Conservation (phyloP, 2,329 filamentous ascomycete genomes). For the Emericellopsis atlantica region DNA sequence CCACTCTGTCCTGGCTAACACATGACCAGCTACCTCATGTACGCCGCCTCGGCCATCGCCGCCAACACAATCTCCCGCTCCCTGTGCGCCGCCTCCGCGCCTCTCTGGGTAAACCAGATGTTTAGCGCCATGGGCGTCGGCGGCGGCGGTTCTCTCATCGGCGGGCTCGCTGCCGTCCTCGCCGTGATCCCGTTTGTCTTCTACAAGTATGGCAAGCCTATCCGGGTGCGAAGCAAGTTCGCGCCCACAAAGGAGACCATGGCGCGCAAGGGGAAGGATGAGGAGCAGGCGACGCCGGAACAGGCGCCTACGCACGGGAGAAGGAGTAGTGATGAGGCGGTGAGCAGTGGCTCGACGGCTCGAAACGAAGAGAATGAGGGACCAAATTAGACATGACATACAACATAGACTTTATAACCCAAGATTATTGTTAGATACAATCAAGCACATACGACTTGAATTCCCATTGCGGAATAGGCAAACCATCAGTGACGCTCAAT, state of each 20-base stretch:
- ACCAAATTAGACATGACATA: too few species aligned
- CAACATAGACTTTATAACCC: too few species aligned
- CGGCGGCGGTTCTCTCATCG: constrained; percentile 39
- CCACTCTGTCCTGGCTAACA: too few species aligned
- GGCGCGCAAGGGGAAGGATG: constrained; percentile 9
- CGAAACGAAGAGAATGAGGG: too few species aligned
- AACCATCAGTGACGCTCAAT: too few species aligned
- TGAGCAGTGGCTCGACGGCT: too few species aligned
- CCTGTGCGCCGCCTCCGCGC: constrained; percentile 44
- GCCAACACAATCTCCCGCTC: constrained; percentile 48
- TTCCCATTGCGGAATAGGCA: too few species aligned
- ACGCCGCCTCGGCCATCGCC: constrained; percentile 51
- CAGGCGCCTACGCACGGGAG: too few species aligned
- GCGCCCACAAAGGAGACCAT: constrained; percentile 13
- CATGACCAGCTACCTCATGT: constrained; percentile 27
- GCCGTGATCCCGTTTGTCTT: constrained; percentile 47
- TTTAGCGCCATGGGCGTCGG: constrained; percentile 49
- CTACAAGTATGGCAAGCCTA: constrained; percentile 32
- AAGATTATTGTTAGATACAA: too few species aligned
- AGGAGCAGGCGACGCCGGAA: constrained; percentile 3
- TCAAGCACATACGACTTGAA: too few species aligned
- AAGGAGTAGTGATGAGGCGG: too few species aligned
- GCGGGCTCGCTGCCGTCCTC: constrained; percentile 27
- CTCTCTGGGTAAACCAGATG: constrained; percentile 46
- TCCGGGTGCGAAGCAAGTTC: constrained; percentile 25